Evolutionary conservation across 1,139 yeast species (phyloP).

Genomic region (Wickerhamiella pararugosa): DNA sequence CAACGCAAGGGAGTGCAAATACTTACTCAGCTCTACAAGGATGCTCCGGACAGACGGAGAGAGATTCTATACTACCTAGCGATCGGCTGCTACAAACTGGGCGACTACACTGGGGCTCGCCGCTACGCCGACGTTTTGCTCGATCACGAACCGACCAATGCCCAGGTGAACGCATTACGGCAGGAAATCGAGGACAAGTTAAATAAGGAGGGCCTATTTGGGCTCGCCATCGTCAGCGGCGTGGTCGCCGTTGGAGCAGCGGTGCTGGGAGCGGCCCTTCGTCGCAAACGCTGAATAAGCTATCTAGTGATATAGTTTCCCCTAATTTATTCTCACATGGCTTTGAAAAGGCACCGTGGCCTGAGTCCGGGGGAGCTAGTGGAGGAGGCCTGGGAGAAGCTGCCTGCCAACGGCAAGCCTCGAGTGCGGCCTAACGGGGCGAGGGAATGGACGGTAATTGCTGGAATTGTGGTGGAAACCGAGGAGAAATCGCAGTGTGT

Average conservation of each 20-base stretch:
- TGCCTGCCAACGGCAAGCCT: constrained; percentile 43
- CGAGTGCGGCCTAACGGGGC: constrained; percentile 42
- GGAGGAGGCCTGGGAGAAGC: constrained; percentile 20
- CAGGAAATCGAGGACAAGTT: constrained; percentile 71
- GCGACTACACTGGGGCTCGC: constrained; percentile 76
- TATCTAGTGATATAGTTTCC: too few relatives aligned
- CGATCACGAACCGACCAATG: constrained; percentile 67
- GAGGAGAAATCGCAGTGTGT: constrained; percentile 22
- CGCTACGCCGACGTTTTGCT: constrained; percentile 69
- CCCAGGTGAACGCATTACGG: constrained; percentile 59
- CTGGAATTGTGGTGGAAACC: constrained; percentile 41
- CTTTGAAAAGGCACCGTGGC: too few relatives aligned
- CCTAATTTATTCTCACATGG: too few relatives aligned
- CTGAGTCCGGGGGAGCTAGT: constrained; percentile 20
- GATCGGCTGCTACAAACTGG: constrained; percentile 75
- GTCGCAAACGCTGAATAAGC: constrained; percentile 19
- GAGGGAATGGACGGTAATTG: constrained; percentile 72
- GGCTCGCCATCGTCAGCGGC: constrained; percentile 77
- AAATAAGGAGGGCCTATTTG: constrained; percentile 75
- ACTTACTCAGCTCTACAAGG: constrained; percentile 58
- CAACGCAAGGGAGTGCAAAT: constrained; percentile 70
- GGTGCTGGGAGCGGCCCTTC: constrained; percentile 40
- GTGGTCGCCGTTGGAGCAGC: constrained; percentile 74
- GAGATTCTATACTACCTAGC: constrained; percentile 83
- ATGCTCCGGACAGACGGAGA: constrained; percentile 68